Evolutionary conservation across 2,329 filamentous ascomycete species (phyloP), one percentile per base, ranked within the genome.

Genomic region (Alternaria postmessia): DNA sequence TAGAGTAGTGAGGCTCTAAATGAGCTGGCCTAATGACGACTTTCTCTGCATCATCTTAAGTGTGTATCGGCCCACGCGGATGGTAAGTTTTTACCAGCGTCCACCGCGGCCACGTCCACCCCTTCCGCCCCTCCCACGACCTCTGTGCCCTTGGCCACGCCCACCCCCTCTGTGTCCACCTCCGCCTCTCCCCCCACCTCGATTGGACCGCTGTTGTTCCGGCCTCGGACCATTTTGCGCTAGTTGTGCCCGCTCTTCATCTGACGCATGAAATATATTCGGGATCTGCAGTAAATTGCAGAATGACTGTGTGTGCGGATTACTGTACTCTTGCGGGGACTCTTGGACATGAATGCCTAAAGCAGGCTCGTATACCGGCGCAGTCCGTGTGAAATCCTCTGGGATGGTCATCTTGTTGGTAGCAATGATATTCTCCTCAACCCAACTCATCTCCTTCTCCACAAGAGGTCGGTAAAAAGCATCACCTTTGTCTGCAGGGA

Each of bases 261-360:
- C 86, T n/a, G 81, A 88, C 2, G 90, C 86, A 68, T 91, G 84
- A 82, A 89, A 96, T 9, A 89, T 83, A 75, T 98, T 96, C 6
- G 86, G 81, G 34, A 99, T 88, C 8, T 86, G 88, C 1, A 98
- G 71, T 56, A 98, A 79, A 57, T 89, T 82, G 78, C 95, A 99
- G 74, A 94, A 98, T 3, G 83, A 79, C n/a, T 82, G 83, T 7
- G 93, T 98, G 80, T 98, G 94, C 12, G 91, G 89, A 73, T 95
- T 98, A 4, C 88, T 92, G 75, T 94, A 94, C 79, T 97, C 94
- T 1, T 83, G 81, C 1, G 93, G 92, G 75, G 88, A 86, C n/a
- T 89, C 82, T 0, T 82, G 71, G 0, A 88, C 86, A 24, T 81
- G 83, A 64, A 89, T 86, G 0, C 88, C 86, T 7, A 84, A 80